phyloP scores from a whole-genome alignment of 768 basidiomycete genomes.

The Kwoniella heveanensis region DNA sequence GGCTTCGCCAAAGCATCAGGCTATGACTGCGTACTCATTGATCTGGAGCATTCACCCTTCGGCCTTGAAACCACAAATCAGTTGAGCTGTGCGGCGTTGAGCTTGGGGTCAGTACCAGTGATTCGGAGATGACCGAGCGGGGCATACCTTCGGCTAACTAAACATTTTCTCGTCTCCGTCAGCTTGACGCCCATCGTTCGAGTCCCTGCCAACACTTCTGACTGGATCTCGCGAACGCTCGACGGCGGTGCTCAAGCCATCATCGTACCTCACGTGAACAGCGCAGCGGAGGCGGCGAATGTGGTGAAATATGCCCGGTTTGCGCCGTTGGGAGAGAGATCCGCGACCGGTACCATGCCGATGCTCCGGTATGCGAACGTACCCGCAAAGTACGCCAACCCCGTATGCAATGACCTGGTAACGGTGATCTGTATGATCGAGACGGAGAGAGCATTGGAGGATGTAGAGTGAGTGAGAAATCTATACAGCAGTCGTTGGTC shows the following conservation, averaged over 20 bases:
- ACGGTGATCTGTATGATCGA: conserved; percentile 45
- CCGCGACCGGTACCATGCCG: conserved; percentile 37
- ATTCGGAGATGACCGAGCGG: too few species aligned
- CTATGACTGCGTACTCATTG: conserved; percentile 42
- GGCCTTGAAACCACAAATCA: conserved; percentile 39
- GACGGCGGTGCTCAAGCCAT: conserved; percentile 46
- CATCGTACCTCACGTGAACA: conserved; percentile 47
- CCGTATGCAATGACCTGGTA: conserved; percentile 33
- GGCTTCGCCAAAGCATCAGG: conserved; percentile 37
- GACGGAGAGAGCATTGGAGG: conserved; percentile 30
- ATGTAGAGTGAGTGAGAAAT: conserved; percentile 30
- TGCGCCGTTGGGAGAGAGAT: conserved; percentile 39
- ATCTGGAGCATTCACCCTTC: conserved; percentile 44
- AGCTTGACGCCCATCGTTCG: conserved; percentile 43
- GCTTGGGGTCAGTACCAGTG: conserved; percentile 31
- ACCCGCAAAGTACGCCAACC: conserved; percentile 32
- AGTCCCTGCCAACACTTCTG: conserved; percentile 45
- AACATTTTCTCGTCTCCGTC: too few species aligned
- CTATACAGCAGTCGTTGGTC: neutral
- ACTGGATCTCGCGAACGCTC: conserved; percentile 46
- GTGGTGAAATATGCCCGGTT: conserved; percentile 39
- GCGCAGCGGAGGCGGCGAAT: conserved; percentile 35
- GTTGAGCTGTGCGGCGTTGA: conserved; percentile 28
- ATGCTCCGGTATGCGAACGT: conserved; percentile 33
- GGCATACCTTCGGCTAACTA: too few species aligned